Evolutionary conservation across 2,329 filamentous ascomycete species (phyloP).

Genomic region (Aspergillus luchuensis): DNA sequence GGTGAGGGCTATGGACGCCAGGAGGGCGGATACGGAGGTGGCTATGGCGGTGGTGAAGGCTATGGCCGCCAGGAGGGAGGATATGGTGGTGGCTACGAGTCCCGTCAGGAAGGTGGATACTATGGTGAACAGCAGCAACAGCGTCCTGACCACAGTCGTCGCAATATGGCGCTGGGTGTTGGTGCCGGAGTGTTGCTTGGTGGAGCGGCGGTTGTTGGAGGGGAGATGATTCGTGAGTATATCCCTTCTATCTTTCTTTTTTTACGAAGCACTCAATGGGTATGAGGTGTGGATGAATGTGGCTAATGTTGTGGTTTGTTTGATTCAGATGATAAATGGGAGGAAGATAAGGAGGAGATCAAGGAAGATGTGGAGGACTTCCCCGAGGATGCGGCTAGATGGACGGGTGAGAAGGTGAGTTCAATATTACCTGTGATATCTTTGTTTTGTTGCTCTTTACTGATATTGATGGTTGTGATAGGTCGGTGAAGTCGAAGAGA

Average conservation of each 20-base stretch:
- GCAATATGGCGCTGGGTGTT: conserved; percentile 37
- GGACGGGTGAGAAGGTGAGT: conserved; percentile 45
- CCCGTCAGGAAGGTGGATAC: conserved; percentile 8
- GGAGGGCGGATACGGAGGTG: conserved; percentile 13
- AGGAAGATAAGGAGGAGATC: conserved; percentile 34
- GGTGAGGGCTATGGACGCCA: conserved; percentile 17
- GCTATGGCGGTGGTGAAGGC: conserved; percentile 22
- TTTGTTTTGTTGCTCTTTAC: background rate
- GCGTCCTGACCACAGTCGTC: conserved; percentile 17
- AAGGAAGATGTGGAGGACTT: conserved; percentile 43
- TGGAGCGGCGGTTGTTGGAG: conserved; percentile 49
- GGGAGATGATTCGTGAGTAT: conserved; percentile 43
- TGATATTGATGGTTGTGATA: conserved; percentile 11
- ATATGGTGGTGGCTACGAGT: conserved; percentile 22
- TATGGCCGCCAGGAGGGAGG: conserved; percentile 18
- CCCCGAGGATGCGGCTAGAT: conserved; percentile 47
- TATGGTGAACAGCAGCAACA: conserved; percentile 22
- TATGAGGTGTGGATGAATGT: too few relatives aligned
- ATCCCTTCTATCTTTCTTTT: conserved; percentile 3
- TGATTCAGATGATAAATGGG: conserved; percentile 36
- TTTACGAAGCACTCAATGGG: too few relatives aligned
- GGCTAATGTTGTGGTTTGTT: too few relatives aligned
- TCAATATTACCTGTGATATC: conserved; percentile 10
- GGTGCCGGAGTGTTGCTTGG: conserved; percentile 40
- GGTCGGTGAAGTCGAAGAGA: conserved; percentile 46